phyloP scores from a whole-genome alignment of 441 rosid genomes.

The Cnidoscolus chayamansa region DNA sequence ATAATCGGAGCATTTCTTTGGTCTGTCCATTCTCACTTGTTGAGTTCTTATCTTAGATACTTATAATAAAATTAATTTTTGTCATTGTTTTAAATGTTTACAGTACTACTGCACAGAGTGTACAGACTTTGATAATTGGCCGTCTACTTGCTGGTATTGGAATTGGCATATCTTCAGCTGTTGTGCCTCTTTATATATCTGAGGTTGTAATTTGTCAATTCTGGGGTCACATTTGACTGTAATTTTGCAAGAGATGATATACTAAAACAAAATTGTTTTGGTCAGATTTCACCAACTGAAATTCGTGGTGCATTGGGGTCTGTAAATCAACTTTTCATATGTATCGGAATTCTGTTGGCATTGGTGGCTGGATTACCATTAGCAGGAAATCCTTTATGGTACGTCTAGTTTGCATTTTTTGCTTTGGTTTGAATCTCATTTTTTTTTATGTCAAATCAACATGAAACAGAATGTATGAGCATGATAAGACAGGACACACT shows the following conservation, averaged over 20 bases:
- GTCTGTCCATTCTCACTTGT: constrained; percentile 37
- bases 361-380: constrained; percentile 95
- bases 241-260: constrained; percentile 10
- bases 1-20: constrained; percentile 77
- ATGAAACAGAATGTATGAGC: not conserved
- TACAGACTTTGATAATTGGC: constrained; percentile 91
- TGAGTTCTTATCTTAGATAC: constrained; percentile 7
- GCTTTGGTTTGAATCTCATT: not conserved
- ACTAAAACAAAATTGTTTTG: constrained; percentile 22
- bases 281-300: constrained; percentile 96
- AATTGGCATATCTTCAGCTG: constrained; percentile 93
- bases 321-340: constrained; percentile 91
- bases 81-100: constrained; percentile 14
- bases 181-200: constrained; percentile 96
- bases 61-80: constrained; percentile 24
- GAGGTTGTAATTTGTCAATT: constrained; percentile 50
- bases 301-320: constrained; percentile 98
- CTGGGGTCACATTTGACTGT: constrained; percentile 8
- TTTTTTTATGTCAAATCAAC: constrained; percentile 6
- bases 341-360: constrained; percentile 92
- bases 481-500: not conserved
- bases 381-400: constrained; percentile 88
- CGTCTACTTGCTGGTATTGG: constrained; percentile 96
- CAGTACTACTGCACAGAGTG: constrained; percentile 87
- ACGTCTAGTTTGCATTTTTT: constrained; percentile 25